Conservation (phyloP, 768 basidiomycete genomes). For the Mycena metata region DNA sequence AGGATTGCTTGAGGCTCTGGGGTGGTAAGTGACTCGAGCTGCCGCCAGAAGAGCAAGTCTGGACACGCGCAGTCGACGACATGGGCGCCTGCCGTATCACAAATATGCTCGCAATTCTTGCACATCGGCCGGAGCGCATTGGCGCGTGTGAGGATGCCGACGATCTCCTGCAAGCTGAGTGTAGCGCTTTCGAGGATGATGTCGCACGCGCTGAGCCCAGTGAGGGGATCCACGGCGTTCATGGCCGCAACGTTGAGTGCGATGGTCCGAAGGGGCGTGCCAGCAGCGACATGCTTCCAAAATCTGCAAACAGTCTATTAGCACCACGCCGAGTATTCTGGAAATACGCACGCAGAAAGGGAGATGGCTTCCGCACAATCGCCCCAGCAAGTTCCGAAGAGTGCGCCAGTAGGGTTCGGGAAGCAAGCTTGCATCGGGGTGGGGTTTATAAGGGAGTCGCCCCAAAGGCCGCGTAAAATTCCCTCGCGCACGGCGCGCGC, state of each 20-base stretch:
- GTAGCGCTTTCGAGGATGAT: background rate
- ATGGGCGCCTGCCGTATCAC: constrained; percentile 14
- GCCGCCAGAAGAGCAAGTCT: constrained; percentile 7
- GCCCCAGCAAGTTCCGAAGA: constrained; percentile 34
- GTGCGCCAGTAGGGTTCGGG: constrained; percentile 27
- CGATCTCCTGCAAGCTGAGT: constrained; percentile 6
- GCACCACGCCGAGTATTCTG: too few species aligned
- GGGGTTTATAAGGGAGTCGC: constrained; percentile 20
- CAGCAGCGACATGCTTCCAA: constrained; percentile 16
- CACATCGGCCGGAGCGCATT: constrained; percentile 31
- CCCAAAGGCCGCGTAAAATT: constrained; percentile 27
- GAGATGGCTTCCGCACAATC: constrained; percentile 35
- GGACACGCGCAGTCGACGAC: constrained; percentile 29
- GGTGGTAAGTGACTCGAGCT: background rate
- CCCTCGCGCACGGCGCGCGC: constrained; percentile 28
- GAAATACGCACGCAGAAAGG: constrained; percentile 25
- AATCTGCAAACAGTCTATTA: constrained; percentile 4
- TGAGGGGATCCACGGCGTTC: constrained; percentile 20
- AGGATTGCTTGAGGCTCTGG: background rate
- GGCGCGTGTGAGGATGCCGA: constrained; percentile 18
- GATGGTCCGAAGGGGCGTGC: constrained; percentile 25
- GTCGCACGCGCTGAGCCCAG: constrained; percentile 27
- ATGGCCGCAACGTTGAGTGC: constrained; percentile 30
- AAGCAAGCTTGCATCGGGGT: constrained; percentile 31
- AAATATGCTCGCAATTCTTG: constrained; percentile 34